Evolutionary conservation across 257 asterid genomes (phyloP).

Genomic region (Craterostigma plantagineum): DNA sequence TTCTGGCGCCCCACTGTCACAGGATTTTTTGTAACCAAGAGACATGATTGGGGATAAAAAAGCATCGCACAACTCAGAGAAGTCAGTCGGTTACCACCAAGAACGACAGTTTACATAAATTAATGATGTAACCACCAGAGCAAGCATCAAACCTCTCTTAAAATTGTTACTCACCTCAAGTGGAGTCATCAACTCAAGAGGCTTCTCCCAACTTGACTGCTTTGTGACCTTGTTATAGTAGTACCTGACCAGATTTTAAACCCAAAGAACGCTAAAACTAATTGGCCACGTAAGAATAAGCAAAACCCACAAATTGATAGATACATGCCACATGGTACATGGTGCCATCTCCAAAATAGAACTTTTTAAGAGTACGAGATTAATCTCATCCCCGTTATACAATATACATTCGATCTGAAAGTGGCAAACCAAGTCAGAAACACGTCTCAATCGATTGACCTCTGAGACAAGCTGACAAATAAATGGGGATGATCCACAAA

Average conservation of each 20-base stretch:
- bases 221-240: slow-evolving; percentile 77
- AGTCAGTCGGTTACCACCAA: background rate
- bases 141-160: slow-evolving; percentile 4
- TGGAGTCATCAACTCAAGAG: slow-evolving; percentile 84
- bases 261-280: background rate
- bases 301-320: background rate
- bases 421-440: background rate
- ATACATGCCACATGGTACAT: background rate
- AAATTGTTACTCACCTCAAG: slow-evolving; percentile 48
- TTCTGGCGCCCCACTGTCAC: slow-evolving; percentile 37
- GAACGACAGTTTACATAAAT: background rate
- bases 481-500: slow-evolving; percentile 1
- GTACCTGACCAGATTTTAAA: slow-evolving; percentile 29
- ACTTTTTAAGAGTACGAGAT: too few relatives aligned
- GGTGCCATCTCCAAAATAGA: too few relatives aligned
- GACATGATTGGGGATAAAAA: slow-evolving; percentile 12
- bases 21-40: slow-evolving; percentile 82
- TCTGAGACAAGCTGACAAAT: background rate
- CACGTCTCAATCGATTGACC: background rate
- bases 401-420: too few relatives aligned
- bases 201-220: slow-evolving; percentile 98
- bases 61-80: background rate
- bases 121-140: background rate
- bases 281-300: background rate
- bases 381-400: too few relatives aligned